Evolutionary conservation across 176 grass and related monocot genomes (phyloP).

Genomic region (Tuctoria greenei): DNA sequence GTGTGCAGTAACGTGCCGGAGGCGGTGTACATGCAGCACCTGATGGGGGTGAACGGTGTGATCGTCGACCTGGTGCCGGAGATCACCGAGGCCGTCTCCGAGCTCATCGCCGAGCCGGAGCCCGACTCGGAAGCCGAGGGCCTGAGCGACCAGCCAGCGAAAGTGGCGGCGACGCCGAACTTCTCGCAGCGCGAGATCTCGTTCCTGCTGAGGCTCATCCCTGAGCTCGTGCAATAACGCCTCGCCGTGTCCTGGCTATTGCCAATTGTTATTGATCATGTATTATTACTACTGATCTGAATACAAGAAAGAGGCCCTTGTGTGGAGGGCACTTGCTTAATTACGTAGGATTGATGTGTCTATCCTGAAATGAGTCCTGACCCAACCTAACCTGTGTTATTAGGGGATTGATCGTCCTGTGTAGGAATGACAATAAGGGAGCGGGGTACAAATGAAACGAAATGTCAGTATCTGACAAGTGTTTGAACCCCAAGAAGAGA

Average conservation of each 20-base stretch:
- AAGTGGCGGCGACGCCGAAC: conserved; percentile 34
- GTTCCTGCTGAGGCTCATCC: conserved; percentile 86
- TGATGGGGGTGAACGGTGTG: conserved; percentile 83
- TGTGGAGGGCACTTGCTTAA: neutral
- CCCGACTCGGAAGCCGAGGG: conserved; percentile 5
- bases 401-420: conserved; percentile 2
- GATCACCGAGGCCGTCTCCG: conserved; percentile 63
- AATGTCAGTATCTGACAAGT: too few species aligned
- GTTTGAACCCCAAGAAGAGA: too few species aligned
- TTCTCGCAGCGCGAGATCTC: conserved; percentile 79
- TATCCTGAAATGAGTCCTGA: neutral
- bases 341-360: neutral
- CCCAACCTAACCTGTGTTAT: neutral
- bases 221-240: conserved; percentile 71
- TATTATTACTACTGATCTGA: neutral
- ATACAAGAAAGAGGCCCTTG: conserved; percentile 21
- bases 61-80: conserved; percentile 85
- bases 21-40: conserved; percentile 86
- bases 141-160: neutral
- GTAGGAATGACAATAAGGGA: neutral
- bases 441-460: neutral
- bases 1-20: conserved; percentile 79
- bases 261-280: neutral
- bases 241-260: neutral
- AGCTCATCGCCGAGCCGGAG: conserved; percentile 38